Evolutionary conservation across 1,139 yeast genomes (phyloP), one percentile per base, ranked within the genome.

Genomic region (Diutina mesorugosa): DNA sequence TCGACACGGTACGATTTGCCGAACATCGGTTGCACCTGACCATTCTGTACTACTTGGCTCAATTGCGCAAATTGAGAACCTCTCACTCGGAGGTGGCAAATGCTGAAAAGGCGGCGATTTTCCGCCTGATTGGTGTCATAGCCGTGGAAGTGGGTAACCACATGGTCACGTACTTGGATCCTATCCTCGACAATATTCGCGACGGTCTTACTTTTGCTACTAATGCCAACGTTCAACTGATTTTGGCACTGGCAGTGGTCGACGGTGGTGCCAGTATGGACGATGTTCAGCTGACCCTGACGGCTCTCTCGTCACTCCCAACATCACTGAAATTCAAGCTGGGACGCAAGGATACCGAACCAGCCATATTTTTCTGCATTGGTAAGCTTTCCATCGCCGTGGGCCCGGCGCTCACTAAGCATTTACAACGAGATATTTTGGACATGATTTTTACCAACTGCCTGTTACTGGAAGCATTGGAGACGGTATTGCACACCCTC

Each of bases 381-480:
- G 90, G 95, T 0, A 87, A 89, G 70, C 73, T 93, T 55, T 91
- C 97, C 0, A 79, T 80, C 29, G 95, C 98, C 0, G 90, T 91
- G 12, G 98, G 97, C 0, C 96, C 97, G n/a, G 96, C 97, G 0
- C 74, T 93, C 57, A 87, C 97, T 0, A 91, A 91, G 66, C 93
- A 90, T 66, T 73, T 93, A 60, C 93, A 90, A 61, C 78, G 86
- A 60, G 96, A 90, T 64, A 80, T 91, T 29, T 72, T 93, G 58
- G 95, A 87, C 61, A 77, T 87, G 74, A 80, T 91, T 72, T 79
- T 93, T 64, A 80, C 76, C 55, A 75, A 87, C 57, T 90, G 97
- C 61, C 89, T 96, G 0, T 76, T 93, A 55, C 87, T 93, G 26
- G 85, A 81, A 59, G 85, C 87, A 60, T 82, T 91, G 82, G 84